A percentile compares a stretch with the other conserved stretches of the same genome.
Conservation (phyloP, 2,329 filamentous ascomycete genomes). For the Cytospora schulzeri region DNA sequence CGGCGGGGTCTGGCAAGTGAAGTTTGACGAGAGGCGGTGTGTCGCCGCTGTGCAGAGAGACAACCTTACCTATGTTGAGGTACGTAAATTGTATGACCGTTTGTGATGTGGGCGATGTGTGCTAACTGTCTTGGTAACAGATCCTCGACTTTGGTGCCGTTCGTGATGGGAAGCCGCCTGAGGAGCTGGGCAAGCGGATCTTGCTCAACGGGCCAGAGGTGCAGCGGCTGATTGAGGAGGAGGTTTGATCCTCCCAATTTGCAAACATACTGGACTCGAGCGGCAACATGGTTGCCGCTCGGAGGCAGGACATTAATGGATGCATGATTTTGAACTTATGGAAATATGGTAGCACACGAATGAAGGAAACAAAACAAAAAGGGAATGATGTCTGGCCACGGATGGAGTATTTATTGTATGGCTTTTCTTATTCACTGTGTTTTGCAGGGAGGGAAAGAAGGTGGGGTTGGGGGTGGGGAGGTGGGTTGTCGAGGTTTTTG, state of each 20-base stretch:
- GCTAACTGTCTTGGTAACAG: slow-evolving; percentile 51
- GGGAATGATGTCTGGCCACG: background rate
- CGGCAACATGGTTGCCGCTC: background rate
- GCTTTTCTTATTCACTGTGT: background rate
- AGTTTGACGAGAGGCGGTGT: slow-evolving; percentile 92
- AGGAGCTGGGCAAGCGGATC: slow-evolving; percentile 78
- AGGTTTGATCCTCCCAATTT: slow-evolving; percentile 33
- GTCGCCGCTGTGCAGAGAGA: slow-evolving; percentile 96
- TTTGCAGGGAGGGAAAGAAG: background rate
- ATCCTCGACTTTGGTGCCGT: slow-evolving; percentile 96
- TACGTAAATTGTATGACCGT: slow-evolving; percentile 46
- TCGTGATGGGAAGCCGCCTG: slow-evolving; percentile 78
- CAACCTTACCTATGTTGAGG: slow-evolving; percentile 92
- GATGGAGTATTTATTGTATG: background rate
- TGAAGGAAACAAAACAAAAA: background rate
- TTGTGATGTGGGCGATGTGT: background rate
- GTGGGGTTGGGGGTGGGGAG: background rate
- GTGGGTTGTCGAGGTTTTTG: background rate
- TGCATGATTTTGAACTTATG: background rate
- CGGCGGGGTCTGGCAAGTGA: slow-evolving; percentile 98
- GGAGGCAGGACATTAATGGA: background rate
- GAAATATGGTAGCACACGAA: slow-evolving; percentile 7
- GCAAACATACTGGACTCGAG: background rate
- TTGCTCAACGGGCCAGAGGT: slow-evolving; percentile 62
- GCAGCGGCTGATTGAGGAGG: slow-evolving; percentile 52